Percentiles rank a stretch among this genome's conserved stretches.
Evolutionary conservation across 2,329 filamentous ascomycete genomes (phyloP).

Genomic region (Moelleriella libera): DNA sequence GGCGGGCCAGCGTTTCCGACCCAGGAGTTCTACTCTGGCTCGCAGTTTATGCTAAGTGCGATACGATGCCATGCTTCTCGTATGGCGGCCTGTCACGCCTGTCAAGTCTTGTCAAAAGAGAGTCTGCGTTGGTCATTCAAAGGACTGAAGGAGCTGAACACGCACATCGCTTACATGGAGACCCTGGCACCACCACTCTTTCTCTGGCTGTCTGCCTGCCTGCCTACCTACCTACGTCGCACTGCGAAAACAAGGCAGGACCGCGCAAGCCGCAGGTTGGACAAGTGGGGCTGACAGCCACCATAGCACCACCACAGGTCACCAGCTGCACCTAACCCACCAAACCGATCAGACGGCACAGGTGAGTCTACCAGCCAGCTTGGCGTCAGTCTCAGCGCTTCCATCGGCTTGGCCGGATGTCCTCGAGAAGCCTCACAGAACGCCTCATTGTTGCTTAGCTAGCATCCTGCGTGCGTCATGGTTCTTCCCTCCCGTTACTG

Average conservation of each 20-base stretch:
- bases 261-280: neutral
- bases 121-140: too few species aligned
- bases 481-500: too few species aligned
- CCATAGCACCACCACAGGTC: neutral
- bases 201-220: neutral
- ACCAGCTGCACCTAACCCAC: neutral
- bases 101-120: too few species aligned
- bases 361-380: too few species aligned
- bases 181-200: neutral
- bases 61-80: too few species aligned
- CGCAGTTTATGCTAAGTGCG: too few species aligned
- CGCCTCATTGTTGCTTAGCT: too few species aligned
- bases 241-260: conserved; percentile 2
- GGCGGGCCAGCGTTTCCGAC: neutral
- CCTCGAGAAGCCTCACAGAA: neutral
- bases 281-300: conserved; percentile 1
- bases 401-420: neutral
- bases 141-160: too few species aligned
- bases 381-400: neutral
- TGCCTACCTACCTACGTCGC: neutral
- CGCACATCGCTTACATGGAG: too few species aligned
- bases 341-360: neutral
- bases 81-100: too few species aligned
- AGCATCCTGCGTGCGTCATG: too few species aligned
- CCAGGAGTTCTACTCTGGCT: neutral